Evolutionary conservation across 768 basidiomycete species (phyloP).

Genomic region (Lanmaoa pseudosensibilis): DNA sequence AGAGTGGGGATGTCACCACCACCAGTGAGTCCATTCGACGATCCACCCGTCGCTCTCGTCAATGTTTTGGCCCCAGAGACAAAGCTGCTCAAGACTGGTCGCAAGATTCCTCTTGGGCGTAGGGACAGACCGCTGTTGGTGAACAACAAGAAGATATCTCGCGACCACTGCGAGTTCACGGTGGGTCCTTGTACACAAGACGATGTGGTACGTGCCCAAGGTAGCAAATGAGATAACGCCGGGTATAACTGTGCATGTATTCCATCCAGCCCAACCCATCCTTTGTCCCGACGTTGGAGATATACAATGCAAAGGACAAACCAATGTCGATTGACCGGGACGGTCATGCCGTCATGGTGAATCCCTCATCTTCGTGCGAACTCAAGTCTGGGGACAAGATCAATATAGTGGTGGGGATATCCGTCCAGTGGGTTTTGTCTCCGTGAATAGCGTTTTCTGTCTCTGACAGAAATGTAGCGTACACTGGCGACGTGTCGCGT

Average conservation of each 20-base stretch:
- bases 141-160: conserved; percentile 64
- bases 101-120: conserved; percentile 55
- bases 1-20: conserved; percentile 33
- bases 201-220: conserved; percentile 51
- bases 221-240: background rate
- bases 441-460: background rate
- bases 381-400: conserved; percentile 58
- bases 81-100: conserved; percentile 65
- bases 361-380: conserved; percentile 38
- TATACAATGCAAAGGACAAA: conserved; percentile 51
- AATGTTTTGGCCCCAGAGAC: conserved; percentile 32
- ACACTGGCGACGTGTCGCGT: conserved; percentile 51
- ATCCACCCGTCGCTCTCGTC: conserved; percentile 24
- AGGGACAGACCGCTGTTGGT: conserved; percentile 53
- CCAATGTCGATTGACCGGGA: conserved; percentile 41
- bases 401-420: conserved; percentile 42
- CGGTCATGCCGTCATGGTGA: conserved; percentile 34
- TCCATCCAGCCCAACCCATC: conserved; percentile 52
- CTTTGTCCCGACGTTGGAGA: conserved; percentile 47
- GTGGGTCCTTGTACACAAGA: conserved; percentile 53
- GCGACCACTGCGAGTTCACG: conserved; percentile 55
- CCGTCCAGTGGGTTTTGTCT: conserved; percentile 43
- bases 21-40: conserved; percentile 38
- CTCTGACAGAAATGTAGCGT: conserved; percentile 37
- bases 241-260: background rate